These are phyloP conservation scores for Gastrodia elata DNA, from an alignment of 106 monocot species.

Conservation along the genomic window DNA sequence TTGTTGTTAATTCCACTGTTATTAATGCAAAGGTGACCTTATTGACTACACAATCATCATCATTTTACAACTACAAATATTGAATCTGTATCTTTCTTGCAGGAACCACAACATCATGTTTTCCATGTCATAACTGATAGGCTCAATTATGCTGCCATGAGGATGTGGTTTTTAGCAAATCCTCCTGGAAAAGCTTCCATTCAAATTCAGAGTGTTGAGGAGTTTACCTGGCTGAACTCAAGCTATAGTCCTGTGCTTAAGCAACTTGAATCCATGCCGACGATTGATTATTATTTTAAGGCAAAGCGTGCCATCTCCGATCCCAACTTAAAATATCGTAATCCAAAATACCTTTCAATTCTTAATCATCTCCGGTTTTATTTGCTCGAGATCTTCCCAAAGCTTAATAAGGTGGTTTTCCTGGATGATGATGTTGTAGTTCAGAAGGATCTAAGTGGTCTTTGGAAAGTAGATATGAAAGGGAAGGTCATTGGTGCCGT, in stretches of 20 bases:
- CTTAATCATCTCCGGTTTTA: constrained; percentile 48
- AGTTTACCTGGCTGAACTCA: constrained; percentile 54
- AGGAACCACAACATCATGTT: constrained; percentile 48
- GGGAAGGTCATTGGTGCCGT: constrained; percentile 51
- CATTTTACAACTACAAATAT: background rate
- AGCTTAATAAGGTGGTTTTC: constrained; percentile 51
- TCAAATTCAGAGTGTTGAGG: constrained; percentile 54
- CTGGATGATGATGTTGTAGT: constrained; percentile 55
- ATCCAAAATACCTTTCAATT: constrained; percentile 52
- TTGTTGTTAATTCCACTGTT: constrained; percentile 82
- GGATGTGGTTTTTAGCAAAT: constrained; percentile 65
- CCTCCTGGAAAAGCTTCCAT: constrained; percentile 48
- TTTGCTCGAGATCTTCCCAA: constrained; percentile 47
- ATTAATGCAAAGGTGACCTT: constrained; percentile 56
- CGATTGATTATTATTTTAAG: constrained; percentile 53
- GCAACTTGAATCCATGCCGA: constrained; percentile 34
- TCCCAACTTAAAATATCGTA: constrained; percentile 42
- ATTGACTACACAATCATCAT: background rate
- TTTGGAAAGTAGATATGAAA: constrained; percentile 42
- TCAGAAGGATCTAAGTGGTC: constrained; percentile 36
- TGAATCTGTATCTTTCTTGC: constrained; percentile 11
- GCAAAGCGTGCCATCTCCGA: constrained; percentile 31
- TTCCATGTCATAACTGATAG: constrained; percentile 62
- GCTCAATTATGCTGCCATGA: constrained; percentile 59
- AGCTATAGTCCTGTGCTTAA: constrained; percentile 51